Evolutionary conservation across 306 rosid species (phyloP).

Genomic region (Potentilla sterilis): DNA sequence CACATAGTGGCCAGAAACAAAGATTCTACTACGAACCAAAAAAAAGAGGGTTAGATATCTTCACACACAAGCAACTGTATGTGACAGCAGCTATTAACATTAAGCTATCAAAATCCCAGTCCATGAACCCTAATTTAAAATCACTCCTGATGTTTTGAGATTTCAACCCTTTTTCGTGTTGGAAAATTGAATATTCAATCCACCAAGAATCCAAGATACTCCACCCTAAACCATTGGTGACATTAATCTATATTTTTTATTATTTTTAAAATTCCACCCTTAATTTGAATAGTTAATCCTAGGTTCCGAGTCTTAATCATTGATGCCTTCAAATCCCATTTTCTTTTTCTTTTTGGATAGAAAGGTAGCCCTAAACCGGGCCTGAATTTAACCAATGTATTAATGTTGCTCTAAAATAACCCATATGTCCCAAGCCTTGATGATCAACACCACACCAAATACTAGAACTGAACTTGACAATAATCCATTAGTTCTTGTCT

Average conservation of each 20-base stretch:
- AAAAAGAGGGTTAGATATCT: neutral
- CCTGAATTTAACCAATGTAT: neutral
- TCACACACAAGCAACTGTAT: neutral
- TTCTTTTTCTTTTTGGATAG: neutral
- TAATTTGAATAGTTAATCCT: neutral
- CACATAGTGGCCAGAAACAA: neutral
- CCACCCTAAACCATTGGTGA: neutral
- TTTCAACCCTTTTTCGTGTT: neutral
- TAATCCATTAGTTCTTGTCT: slow-evolving; percentile 25
- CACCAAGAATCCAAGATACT: neutral
- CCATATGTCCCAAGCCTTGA: neutral
- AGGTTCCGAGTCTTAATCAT: neutral
- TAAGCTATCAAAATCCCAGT: neutral
- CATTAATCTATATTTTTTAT: too few relatives aligned
- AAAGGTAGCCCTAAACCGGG: neutral
- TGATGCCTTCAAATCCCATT: neutral
- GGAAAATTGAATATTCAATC: neutral
- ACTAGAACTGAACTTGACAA: slow-evolving; percentile 4
- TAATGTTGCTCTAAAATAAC: neutral
- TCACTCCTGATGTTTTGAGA: neutral
- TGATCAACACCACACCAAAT: slow-evolving; percentile 9
- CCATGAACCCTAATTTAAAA: neutral
- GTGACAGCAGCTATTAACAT: neutral
- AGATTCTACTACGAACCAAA: neutral
- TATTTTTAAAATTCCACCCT: too few relatives aligned